Evolutionary conservation across 1,139 yeast species (phyloP).

Genomic region (Debaryomyces fabryi): DNA sequence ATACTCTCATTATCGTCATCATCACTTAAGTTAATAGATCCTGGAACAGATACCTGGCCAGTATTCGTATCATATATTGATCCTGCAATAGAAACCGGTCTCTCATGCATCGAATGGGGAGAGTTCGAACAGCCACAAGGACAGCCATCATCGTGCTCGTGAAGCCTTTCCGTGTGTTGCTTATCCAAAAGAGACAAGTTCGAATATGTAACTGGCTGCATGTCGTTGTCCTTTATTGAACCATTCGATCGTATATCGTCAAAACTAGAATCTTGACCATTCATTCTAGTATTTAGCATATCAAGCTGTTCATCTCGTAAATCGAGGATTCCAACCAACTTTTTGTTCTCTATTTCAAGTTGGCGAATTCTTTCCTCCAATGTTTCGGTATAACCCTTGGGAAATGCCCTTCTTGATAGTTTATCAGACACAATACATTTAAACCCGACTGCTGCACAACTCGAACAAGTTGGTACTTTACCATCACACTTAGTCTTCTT

Average conservation of each 20-base stretch:
- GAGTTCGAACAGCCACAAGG: conserved; percentile 55
- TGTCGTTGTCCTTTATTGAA: neutral
- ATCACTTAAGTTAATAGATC: conserved; percentile 50
- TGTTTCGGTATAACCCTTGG: conserved; percentile 54
- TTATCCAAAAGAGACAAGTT: conserved; percentile 20
- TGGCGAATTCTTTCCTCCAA: conserved; percentile 50
- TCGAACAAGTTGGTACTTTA: conserved; percentile 51
- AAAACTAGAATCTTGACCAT: conserved; percentile 6
- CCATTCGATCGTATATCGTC: neutral
- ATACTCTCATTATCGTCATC: conserved; percentile 45
- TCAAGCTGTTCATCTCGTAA: conserved; percentile 62
- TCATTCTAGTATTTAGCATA: conserved; percentile 20
- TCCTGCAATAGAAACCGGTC: conserved; percentile 68
- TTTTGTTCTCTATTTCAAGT: conserved; percentile 46
- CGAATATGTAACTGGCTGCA: conserved; percentile 16
- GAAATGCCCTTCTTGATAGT: conserved; percentile 47
- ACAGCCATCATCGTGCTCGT: conserved; percentile 51
- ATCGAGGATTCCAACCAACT: conserved; percentile 53
- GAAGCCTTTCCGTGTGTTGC: conserved; percentile 17
- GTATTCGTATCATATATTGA: conserved; percentile 43
- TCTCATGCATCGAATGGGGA: conserved; percentile 59
- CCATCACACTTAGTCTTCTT: conserved; percentile 79
- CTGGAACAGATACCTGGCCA: conserved; percentile 33
- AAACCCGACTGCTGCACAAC: conserved; percentile 46
- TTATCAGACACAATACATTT: conserved; percentile 51